Evolutionary conservation across 352 stramenopile species (phyloP).

Genomic region (Globisporangium radiosum): DNA sequence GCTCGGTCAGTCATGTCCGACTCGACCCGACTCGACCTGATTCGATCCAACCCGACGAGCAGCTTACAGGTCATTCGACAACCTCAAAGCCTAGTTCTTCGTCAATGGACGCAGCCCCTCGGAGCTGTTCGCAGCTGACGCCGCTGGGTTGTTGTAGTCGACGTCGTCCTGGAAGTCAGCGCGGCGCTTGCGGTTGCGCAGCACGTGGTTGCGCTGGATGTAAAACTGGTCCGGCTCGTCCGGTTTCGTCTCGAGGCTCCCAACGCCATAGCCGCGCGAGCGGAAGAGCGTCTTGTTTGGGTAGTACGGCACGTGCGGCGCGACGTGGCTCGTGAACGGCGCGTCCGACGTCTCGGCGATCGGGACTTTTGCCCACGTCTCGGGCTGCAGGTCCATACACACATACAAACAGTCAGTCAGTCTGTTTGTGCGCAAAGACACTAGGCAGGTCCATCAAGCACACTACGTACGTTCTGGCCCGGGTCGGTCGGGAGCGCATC

Average conservation of each 20-base stretch:
- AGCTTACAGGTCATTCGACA: too few species aligned
- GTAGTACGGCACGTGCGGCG: constrained; percentile 54
- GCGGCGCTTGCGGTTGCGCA: constrained; percentile 60
- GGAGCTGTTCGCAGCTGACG: constrained; percentile 27
- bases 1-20: too few species aligned
- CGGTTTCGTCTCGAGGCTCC: constrained; percentile 48
- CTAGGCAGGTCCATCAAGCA: not conserved
- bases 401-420: not conserved
- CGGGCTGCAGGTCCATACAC: constrained; percentile 19
- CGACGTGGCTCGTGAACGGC: constrained; percentile 66
- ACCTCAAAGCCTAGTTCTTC: constrained; percentile 42
- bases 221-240: constrained; percentile 81
- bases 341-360: constrained; percentile 53
- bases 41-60: too few species aligned
- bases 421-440: too few species aligned
- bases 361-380: constrained; percentile 62
- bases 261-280: constrained; percentile 73
- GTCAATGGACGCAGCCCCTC: constrained; percentile 49
- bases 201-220: constrained; percentile 65
- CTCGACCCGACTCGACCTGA: too few species aligned
- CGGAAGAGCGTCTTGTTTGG: constrained; percentile 76
- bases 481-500: constrained; percentile 54
- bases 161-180: constrained; percentile 61
- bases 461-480: constrained; percentile 46
- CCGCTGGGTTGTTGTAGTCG: constrained; percentile 80